Conservation (phyloP, 2,329 filamentous ascomycete genomes). For the Colletotrichum salicis region DNA sequence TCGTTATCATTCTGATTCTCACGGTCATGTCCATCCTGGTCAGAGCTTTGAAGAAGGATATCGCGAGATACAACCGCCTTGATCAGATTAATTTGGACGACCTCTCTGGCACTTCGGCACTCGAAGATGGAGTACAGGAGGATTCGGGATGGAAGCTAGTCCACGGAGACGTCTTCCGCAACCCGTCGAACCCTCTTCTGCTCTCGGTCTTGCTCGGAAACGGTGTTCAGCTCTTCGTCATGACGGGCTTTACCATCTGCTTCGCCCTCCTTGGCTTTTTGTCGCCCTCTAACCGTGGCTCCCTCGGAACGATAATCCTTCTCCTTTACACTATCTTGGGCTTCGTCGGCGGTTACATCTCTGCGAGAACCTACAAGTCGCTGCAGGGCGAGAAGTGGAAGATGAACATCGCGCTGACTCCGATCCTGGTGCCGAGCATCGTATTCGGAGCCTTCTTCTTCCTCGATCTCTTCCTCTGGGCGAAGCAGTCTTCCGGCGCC, state of each 20-base stretch:
- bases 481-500: slow-evolving; percentile 88
- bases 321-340: slow-evolving; percentile 93
- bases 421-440: slow-evolving; percentile 83
- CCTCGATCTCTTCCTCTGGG: slow-evolving; percentile 96
- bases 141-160: slow-evolving; percentile 99
- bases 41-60: slow-evolving; percentile 91
- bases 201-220: slow-evolving; percentile 91
- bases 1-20: slow-evolving; percentile 89
- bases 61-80: slow-evolving; percentile 94
- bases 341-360: slow-evolving; percentile 91
- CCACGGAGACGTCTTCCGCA: slow-evolving; percentile 95
- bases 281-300: slow-evolving; percentile 94
- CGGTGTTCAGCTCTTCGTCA: slow-evolving; percentile 95
- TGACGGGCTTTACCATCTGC: slow-evolving; percentile 92
- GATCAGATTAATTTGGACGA: slow-evolving; percentile 93
- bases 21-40: slow-evolving; percentile 94
- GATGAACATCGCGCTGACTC: slow-evolving; percentile 88
- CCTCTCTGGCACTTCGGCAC: slow-evolving; percentile 78
- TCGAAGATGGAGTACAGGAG: slow-evolving; percentile 94
- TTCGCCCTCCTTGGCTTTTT: slow-evolving; percentile 95
- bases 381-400: slow-evolving; percentile 96
- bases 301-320: slow-evolving; percentile 91
- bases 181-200: slow-evolving; percentile 82
- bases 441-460: slow-evolving; percentile 93
- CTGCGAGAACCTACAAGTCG: slow-evolving; percentile 91